Evolutionary conservation across 306 rosid genomes (phyloP).

Genomic region (Amphicarpaea edgeworthii): DNA sequence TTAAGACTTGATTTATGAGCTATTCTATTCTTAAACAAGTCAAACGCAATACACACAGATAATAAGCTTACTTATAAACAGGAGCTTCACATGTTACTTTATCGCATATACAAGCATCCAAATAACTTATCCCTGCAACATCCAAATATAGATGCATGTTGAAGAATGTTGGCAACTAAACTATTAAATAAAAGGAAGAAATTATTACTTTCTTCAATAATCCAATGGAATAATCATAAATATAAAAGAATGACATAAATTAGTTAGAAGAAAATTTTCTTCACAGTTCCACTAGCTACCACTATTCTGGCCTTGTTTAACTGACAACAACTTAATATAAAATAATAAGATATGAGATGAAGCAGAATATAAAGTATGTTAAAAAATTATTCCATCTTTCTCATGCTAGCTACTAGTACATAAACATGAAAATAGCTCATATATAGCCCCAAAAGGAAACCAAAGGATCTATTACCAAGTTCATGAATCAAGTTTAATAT

Average conservation of each 20-base stretch:
- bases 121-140: constrained; percentile 74
- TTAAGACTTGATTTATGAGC: background rate
- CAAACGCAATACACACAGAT: constrained; percentile 51
- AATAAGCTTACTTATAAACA: constrained; percentile 65
- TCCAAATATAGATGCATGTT: constrained; percentile 74
- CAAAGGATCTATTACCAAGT: constrained; percentile 25
- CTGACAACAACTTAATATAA: background rate
- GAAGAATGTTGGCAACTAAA: constrained; percentile 60
- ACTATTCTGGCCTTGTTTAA: background rate
- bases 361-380: background rate
- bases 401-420: background rate
- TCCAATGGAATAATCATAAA: constrained; percentile 28
- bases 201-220: constrained; percentile 31
- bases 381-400: background rate
- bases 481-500: constrained; percentile 18
- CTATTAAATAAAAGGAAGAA: constrained; percentile 51
- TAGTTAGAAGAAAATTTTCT: constrained; percentile 10
- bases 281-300: background rate
- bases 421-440: constrained; percentile 1
- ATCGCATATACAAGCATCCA: constrained; percentile 62
- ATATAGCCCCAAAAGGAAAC: background rate
- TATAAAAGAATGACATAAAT: constrained; percentile 35
- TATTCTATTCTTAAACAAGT: constrained; percentile 35
- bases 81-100: constrained; percentile 77
- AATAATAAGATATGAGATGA: background rate